phyloP scores from a whole-genome alignment of 176 grass and related monocot genomes.

The Oryza meridionalis region DNA sequence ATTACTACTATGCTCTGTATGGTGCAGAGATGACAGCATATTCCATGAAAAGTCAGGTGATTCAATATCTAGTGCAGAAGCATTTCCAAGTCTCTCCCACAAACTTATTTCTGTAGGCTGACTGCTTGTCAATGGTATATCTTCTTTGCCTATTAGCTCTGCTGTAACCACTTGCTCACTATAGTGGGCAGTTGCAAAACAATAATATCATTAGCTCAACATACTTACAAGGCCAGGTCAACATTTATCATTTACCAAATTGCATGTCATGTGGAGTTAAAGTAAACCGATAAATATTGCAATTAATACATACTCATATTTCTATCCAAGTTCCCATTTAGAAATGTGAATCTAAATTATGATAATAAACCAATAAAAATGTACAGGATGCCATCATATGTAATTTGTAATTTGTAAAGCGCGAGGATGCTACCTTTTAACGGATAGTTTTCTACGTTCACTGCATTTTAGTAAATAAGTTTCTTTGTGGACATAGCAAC shows the following conservation, averaged over 20 bases:
- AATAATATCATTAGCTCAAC: constrained; percentile 39
- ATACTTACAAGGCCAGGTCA: not conserved
- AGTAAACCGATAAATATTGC: constrained; percentile 6
- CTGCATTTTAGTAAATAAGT: not conserved
- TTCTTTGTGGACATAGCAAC: constrained; percentile 20
- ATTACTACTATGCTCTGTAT: constrained; percentile 80
- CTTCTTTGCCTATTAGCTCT: constrained; percentile 38
- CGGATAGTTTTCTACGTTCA: not conserved
- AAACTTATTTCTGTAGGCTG: constrained; percentile 75
- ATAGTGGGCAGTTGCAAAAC: constrained; percentile 26
- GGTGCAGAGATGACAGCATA: constrained; percentile 77
- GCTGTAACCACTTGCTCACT: constrained; percentile 43
- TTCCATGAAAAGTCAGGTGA: constrained; percentile 84
- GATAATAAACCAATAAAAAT: not conserved
- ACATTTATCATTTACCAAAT: too few relatives aligned
- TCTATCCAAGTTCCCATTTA: not conserved
- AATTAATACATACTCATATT: constrained; percentile 7
- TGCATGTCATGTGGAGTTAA: too few relatives aligned
- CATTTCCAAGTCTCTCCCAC: constrained; percentile 87
- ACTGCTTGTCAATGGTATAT: constrained; percentile 34
- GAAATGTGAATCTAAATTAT: not conserved
- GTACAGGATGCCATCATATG: not conserved
- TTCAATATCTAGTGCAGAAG: constrained; percentile 69
- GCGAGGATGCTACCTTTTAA: not conserved
- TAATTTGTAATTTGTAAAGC: not conserved